Conservation (phyloP, 2,329 filamentous ascomycete species). For the Paracamarosporium sp. region DNA sequence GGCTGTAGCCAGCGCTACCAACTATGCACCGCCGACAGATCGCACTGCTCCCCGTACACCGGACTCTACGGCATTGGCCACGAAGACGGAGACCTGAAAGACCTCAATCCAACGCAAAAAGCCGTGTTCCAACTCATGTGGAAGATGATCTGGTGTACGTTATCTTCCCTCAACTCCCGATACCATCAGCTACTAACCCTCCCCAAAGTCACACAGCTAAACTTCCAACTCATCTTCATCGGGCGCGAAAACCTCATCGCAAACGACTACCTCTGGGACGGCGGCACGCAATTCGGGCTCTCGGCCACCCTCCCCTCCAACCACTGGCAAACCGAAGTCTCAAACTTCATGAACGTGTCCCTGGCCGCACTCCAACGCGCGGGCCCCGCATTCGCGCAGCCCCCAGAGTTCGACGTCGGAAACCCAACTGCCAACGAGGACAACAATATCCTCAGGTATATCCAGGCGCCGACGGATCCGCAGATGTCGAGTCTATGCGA, state of each 20-base stretch:
- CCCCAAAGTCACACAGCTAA: constrained; percentile 8
- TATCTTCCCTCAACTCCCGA: background rate
- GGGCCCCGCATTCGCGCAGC: constrained; percentile 5
- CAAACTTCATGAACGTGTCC: constrained; percentile 17
- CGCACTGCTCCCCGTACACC: constrained; percentile 11
- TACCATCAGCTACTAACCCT: background rate
- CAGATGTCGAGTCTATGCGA: constrained; percentile 10
- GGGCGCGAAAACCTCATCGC: constrained; percentile 19
- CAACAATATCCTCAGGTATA: constrained; percentile 6
- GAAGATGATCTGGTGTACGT: constrained; percentile 14
- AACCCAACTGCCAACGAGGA: background rate
- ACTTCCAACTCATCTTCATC: constrained; percentile 16
- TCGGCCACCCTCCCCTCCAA: constrained; percentile 11
- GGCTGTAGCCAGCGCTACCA: constrained; percentile 17
- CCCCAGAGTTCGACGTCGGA: constrained; percentile 12
- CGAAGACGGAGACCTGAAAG: background rate
- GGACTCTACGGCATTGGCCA: constrained; percentile 8
- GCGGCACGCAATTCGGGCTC: constrained; percentile 8
- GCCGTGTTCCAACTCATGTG: constrained; percentile 14
- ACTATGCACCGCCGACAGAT: constrained; percentile 12
- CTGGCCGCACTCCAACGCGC: constrained; percentile 15
- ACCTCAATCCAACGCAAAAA: constrained; percentile 10
- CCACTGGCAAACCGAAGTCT: constrained; percentile 19
- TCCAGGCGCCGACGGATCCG: background rate
- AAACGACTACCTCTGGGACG: constrained; percentile 21